Conservation (phyloP, 2,329 filamentous ascomycete genomes). For the Emydomyces testavorans region DNA sequence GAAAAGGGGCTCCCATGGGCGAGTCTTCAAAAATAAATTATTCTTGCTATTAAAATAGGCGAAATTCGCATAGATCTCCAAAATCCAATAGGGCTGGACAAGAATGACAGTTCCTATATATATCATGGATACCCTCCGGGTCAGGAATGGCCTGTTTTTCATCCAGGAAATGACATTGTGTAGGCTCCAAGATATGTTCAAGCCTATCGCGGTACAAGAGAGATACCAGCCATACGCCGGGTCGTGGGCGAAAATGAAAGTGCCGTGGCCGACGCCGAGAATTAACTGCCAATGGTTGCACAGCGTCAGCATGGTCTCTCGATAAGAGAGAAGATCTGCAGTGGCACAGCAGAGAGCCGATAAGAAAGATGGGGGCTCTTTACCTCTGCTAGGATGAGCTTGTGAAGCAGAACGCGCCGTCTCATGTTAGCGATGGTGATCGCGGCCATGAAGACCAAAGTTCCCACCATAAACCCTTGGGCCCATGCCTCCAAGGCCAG, state of each 20-base stretch:
- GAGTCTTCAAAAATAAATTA: slow-evolving; percentile 43
- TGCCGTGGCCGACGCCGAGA: slow-evolving; percentile 47
- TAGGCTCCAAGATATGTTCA: slow-evolving; percentile 52
- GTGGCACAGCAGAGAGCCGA: neutral
- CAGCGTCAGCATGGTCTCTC: neutral
- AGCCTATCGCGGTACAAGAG: slow-evolving; percentile 47
- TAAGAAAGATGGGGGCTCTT: neutral
- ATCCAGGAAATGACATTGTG: slow-evolving; percentile 59
- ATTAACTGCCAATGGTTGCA: slow-evolving; percentile 34
- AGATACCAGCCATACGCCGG: slow-evolving; percentile 54
- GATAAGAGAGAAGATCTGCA: neutral
- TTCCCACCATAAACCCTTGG: slow-evolving; percentile 41
- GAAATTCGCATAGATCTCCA: slow-evolving; percentile 56
- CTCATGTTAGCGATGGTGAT: slow-evolving; percentile 43
- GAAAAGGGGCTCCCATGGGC: slow-evolving; percentile 50
- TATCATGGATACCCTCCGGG: slow-evolving; percentile 39
- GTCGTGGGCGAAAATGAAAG: slow-evolving; percentile 47
- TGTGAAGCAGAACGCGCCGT: slow-evolving; percentile 38
- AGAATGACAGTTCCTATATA: slow-evolving; percentile 50
- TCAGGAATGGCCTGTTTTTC: slow-evolving; percentile 52
- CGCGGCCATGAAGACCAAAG: slow-evolving; percentile 39
- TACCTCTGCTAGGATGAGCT: slow-evolving; percentile 42
- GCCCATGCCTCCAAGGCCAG: slow-evolving; percentile 39
- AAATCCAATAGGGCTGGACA: slow-evolving; percentile 52
- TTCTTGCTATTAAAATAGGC: slow-evolving; percentile 50